Conservation (phyloP, 2,329 filamentous ascomycete species). For the Ophiobolus disseminans region DNA sequence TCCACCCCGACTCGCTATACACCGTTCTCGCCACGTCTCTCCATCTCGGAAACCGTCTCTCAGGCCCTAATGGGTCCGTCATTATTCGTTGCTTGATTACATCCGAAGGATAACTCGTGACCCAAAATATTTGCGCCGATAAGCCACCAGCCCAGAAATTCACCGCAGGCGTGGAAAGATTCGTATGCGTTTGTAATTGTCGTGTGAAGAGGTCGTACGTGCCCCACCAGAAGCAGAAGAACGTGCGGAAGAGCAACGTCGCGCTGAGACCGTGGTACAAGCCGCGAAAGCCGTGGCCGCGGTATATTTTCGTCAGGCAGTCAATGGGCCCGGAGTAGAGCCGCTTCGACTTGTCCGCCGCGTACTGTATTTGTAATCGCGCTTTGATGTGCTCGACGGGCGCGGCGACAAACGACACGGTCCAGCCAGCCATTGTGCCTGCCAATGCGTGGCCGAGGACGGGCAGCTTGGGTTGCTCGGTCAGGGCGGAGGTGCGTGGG, state of each 20-base stretch:
- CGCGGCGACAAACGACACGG: slow-evolving; percentile 90
- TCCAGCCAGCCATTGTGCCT: slow-evolving; percentile 84
- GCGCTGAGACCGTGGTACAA: slow-evolving; percentile 86
- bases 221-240: slow-evolving; percentile 99
- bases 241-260: slow-evolving; percentile 86
- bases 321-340: slow-evolving; percentile 88
- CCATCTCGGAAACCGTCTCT: slow-evolving; percentile 75
- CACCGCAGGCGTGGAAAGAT: slow-evolving; percentile 76
- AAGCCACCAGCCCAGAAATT: slow-evolving; percentile 98
- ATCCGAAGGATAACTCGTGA: slow-evolving; percentile 89
- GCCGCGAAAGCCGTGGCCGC: slow-evolving; percentile 74
- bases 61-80: slow-evolving; percentile 81
- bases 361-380: slow-evolving; percentile 91
- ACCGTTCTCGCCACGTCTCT: slow-evolving; percentile 78
- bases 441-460: slow-evolving; percentile 84
- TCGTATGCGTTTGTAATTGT: slow-evolving; percentile 70
- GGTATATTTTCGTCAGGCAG: slow-evolving; percentile 69
- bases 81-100: slow-evolving; percentile 97
- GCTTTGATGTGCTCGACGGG: slow-evolving; percentile 97
- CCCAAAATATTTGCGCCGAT: slow-evolving; percentile 93
- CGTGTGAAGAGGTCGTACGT: slow-evolving; percentile 86
- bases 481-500: slow-evolving; percentile 56
- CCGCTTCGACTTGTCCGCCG: slow-evolving; percentile 75
- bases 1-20: slow-evolving; percentile 76
- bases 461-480: slow-evolving; percentile 65